Base-by-base conservation (phyloP, 345 rosid species). In the Firmiana major region DNA sequence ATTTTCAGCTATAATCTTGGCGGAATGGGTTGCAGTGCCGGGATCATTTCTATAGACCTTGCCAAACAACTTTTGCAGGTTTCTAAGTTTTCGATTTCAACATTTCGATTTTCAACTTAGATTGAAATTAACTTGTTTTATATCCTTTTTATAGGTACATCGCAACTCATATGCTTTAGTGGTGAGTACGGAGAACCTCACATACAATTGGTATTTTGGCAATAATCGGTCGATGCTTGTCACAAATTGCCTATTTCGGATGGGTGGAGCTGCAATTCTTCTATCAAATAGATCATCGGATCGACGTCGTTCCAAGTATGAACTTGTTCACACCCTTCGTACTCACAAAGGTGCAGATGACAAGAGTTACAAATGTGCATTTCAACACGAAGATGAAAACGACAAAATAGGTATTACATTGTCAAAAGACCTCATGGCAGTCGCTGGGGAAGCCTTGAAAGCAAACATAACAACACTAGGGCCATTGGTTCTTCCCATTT, bases 281-380 rank as follows among this genome's bases (percentile, higher is more conserved):
- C 91, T 90, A 66, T 85, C 92, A 3, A 90, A 88, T 75, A 75
- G 59, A 8, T 66, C 82, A 26, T 82, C 85, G 0, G 89, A 89
- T 40, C 77, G 85, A 21, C 64, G 78, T 21, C 81, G 76, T 10
- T 84, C 91, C 19, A 90, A 90, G 73, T 89, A 90, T 58, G 86
- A 88, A 51, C 87, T 90, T 31, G 75, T 88, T 60, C 90, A 90
- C 79, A 89, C 88, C 1, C 83, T 88, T 12, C 86, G 92, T 13
- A 90, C 91, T 3, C 92, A 90, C 81, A 88, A 88, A 74, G 94
- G 94, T 46, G 77, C 94, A 0, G 90, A 87, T 22, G 83, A 90
- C 43, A 84, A 82, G 28, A 82, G 88, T 60, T 89, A 79, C 73
- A 71, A 79, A 31, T 89, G 91, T 21, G 88, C 82, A 3, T 78